Percentiles rank a stretch among this genome's conserved stretches.
phyloP scores from a whole-genome alignment of 495 filamentous ascomycete species.

The Chaetomium tenue region DNA sequence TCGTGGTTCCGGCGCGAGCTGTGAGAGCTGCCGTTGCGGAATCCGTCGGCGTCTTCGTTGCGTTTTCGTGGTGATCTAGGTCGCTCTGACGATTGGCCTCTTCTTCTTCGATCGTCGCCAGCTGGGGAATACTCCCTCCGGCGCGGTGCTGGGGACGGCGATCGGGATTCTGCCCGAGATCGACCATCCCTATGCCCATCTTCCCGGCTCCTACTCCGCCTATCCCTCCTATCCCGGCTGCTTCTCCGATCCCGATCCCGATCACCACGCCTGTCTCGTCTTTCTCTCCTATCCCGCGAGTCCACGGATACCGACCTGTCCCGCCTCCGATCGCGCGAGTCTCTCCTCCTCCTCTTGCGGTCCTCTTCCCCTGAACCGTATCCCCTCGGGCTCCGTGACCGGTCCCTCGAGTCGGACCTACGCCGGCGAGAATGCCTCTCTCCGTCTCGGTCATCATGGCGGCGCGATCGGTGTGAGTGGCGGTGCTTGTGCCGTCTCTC shows the following conservation, averaged over 20 bases:
- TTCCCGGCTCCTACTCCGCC: constrained; percentile 3
- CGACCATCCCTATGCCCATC: constrained; percentile 11
- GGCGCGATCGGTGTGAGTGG: constrained; percentile 50
- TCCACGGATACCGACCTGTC: constrained; percentile 33
- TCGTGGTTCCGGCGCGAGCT: constrained; percentile 34
- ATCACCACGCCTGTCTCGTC: constrained; percentile 15
- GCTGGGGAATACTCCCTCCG: constrained; percentile 26
- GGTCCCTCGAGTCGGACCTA: constrained; percentile 43
- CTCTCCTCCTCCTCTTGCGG: constrained; percentile 34
- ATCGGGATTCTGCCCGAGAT: constrained; percentile 19
- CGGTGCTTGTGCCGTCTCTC: constrained; percentile 53
- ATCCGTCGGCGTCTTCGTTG: constrained; percentile 16
- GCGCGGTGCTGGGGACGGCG: constrained; percentile 32
- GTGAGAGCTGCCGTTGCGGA: constrained; percentile 30
- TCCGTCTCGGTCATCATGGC: constrained; percentile 32
- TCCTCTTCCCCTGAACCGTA: constrained; percentile 38
- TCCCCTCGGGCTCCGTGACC: constrained; percentile 35
- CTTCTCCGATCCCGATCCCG: constrained; percentile 9
- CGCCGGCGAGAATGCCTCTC: constrained; percentile 39
- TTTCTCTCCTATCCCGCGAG: constrained; percentile 20
- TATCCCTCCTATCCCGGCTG: constrained; percentile 16
- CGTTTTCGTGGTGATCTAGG: background rate
- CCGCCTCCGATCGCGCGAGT: constrained; percentile 33
- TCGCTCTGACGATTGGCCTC: background rate
- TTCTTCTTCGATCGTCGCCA: constrained; percentile 15